phyloP scores from a whole-genome alignment of 169 alveolate genomes.

The Plasmodium knowlesi region DNA sequence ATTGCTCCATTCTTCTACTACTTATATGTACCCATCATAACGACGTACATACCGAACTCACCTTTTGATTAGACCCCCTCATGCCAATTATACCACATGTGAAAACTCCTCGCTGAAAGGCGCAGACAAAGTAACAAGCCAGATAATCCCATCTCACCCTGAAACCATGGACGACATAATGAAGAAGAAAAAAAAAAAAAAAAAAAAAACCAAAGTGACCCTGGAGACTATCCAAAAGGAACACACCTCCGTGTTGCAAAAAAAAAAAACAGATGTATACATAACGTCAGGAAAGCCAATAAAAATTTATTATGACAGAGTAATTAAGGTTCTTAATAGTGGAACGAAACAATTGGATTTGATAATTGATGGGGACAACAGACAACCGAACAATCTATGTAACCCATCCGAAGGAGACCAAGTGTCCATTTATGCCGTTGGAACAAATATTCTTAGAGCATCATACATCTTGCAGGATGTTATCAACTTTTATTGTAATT shows the following conservation, averaged over 20 bases:
- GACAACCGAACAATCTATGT: background rate
- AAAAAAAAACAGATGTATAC: constrained; percentile 32
- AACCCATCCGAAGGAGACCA: background rate
- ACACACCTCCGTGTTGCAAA: constrained; percentile 1
- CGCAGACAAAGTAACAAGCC: background rate
- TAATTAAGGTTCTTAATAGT: constrained; percentile 17
- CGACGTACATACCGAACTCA: background rate
- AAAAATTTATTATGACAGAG: constrained; percentile 12
- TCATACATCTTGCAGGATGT: constrained; percentile 45
- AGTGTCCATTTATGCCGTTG: constrained; percentile 43
- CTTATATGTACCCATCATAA: background rate
- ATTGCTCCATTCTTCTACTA: background rate
- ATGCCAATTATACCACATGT: background rate
- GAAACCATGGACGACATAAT: background rate
- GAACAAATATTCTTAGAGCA: constrained; percentile 22
- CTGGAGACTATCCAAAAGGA: constrained; percentile 51
- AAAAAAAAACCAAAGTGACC: constrained; percentile 10
- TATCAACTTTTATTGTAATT: constrained; percentile 1
- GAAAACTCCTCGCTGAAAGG: background rate
- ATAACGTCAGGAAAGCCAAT: constrained; percentile 21
- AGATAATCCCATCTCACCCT: background rate
- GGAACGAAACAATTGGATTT: constrained; percentile 1
- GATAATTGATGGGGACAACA: constrained; percentile 44
- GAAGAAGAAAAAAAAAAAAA: constrained; percentile 11
- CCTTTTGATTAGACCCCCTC: background rate